A percentile compares a stretch with the other conserved stretches of the same genome.
Evolutionary conservation across 192 early-diverging fungal species (phyloP).

Genomic region (Chytriomyces sp.): DNA sequence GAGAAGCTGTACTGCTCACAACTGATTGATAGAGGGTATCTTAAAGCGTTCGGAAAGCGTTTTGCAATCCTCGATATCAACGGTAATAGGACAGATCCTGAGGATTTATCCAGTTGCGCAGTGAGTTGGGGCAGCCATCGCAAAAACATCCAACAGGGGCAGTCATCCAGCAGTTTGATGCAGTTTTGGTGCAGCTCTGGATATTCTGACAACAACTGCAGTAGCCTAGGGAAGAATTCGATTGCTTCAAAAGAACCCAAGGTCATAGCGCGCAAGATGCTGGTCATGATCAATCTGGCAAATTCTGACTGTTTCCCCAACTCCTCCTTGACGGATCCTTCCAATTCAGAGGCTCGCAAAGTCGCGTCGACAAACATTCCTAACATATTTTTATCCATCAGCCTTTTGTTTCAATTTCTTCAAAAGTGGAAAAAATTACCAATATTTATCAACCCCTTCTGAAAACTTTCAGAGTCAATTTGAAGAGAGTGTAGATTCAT

Average conservation of each 20-base stretch:
- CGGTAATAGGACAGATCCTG: slow-evolving; percentile 57
- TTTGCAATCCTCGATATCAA: slow-evolving; percentile 62
- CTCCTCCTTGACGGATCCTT: neutral
- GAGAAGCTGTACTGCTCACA: slow-evolving; percentile 69
- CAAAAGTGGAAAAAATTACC: neutral
- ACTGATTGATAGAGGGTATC: slow-evolving; percentile 73
- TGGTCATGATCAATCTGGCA: slow-evolving; percentile 46
- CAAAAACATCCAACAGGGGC: slow-evolving; percentile 71
- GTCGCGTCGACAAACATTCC: slow-evolving; percentile 31
- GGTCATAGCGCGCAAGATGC: slow-evolving; percentile 61
- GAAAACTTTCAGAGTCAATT: neutral
- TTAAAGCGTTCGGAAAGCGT: slow-evolving; percentile 68
- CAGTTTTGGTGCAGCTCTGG: slow-evolving; percentile 54
- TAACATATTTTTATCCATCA: too few relatives aligned
- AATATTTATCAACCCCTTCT: slow-evolving; percentile 24
- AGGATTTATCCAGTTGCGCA: slow-evolving; percentile 67
- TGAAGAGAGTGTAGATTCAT: neutral
- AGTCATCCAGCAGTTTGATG: slow-evolving; percentile 32
- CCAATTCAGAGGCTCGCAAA: slow-evolving; percentile 14
- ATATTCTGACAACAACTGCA: slow-evolving; percentile 61
- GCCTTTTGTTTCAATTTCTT: too few relatives aligned
- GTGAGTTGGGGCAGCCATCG: slow-evolving; percentile 80
- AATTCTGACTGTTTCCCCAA: slow-evolving; percentile 4
- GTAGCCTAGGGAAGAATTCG: slow-evolving; percentile 71
- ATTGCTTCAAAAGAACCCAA: slow-evolving; percentile 56